phyloP scores from a whole-genome alignment of 2,329 filamentous ascomycete species.

The Pestalotiopsis sp. region DNA sequence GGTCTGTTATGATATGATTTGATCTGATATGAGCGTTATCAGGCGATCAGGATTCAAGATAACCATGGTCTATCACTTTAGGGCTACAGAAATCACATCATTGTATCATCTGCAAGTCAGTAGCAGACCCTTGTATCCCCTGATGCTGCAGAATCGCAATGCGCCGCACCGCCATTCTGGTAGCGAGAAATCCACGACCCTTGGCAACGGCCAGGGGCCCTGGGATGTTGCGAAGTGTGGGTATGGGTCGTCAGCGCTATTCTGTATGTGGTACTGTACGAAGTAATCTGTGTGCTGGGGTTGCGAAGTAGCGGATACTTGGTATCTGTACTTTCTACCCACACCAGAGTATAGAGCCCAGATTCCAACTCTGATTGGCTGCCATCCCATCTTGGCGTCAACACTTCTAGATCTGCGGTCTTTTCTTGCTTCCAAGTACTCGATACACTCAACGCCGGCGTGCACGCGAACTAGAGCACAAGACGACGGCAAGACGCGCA shows the following conservation, averaged over 20 bases:
- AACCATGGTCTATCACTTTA: neutral
- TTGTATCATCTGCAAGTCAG: neutral
- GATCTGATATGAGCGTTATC: neutral
- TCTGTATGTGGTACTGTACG: too few relatives aligned
- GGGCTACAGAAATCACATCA: neutral
- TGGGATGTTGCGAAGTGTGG: too few relatives aligned
- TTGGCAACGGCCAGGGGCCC: neutral
- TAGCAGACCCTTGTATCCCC: neutral
- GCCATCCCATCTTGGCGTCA: neutral
- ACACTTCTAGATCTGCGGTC: too few relatives aligned
- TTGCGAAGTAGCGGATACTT: neutral
- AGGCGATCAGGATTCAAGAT: neutral
- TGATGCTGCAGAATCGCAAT: neutral
- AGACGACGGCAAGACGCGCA: too few relatives aligned
- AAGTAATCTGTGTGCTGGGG: too few relatives aligned
- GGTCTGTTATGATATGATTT: neutral
- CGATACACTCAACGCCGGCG: too few relatives aligned
- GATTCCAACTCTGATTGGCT: neutral
- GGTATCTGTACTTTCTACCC: neutral
- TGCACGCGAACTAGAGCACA: too few relatives aligned
- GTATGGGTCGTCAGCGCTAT: too few relatives aligned
- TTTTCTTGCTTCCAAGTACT: neutral
- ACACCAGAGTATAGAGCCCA: neutral
- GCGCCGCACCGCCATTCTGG: neutral
- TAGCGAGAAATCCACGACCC: neutral